Base-by-base conservation (phyloP, 352 stramenopile species). In the Globisporangium yorkense region DNA sequence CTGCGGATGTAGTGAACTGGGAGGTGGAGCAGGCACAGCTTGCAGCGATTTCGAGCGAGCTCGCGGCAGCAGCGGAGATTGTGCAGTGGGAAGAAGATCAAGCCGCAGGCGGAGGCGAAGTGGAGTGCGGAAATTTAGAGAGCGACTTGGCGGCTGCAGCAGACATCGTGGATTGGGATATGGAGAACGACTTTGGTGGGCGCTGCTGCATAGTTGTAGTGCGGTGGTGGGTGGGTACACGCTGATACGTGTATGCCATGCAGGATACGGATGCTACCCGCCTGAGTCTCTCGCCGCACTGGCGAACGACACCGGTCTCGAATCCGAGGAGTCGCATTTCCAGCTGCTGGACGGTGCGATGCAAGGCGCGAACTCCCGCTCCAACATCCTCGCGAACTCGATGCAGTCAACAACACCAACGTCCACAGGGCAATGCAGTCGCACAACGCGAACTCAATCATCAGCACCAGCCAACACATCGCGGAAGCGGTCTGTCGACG, bases 1-100 rank as follows among this genome's bases (percentile, higher is more conserved):
- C 70, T 2, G 74, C 68, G 33, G 68, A 80, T 58, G 68, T 81
- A 16, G 66, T 76, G 58, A 65, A 68, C 49, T 81, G 73, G 69
- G 74, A 80, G 54, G 59, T 68, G 20, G 57, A 82, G 29, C 66
- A 80, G 56, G 73, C 66, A 12, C 51, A 49, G 7, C 48, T 43
- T 8, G 56, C 54, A 45, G 61, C 63, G 59, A 48, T 64, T 5
- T 43, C 46, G 6, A 20, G 54, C 18, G 58, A 64, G 16, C 47
- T 65, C 18, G 54, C 41, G 55, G 59, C 59, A 13, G 59, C 46
- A 33, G 35, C 18, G 5, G 59, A 62, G 18, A 52, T 65, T n/a
- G 59, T 47, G 31, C 47, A 37, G n/a, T 65, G 59, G 59, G 59
- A 65, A 50, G 21, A 49, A 7, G 44, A 61, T 10, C 54, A 53